Percentiles rank a stretch among this genome's conserved stretches.
phyloP scores from a whole-genome alignment of 208 protist species.

The Crithidia acanthocephali region DNA sequence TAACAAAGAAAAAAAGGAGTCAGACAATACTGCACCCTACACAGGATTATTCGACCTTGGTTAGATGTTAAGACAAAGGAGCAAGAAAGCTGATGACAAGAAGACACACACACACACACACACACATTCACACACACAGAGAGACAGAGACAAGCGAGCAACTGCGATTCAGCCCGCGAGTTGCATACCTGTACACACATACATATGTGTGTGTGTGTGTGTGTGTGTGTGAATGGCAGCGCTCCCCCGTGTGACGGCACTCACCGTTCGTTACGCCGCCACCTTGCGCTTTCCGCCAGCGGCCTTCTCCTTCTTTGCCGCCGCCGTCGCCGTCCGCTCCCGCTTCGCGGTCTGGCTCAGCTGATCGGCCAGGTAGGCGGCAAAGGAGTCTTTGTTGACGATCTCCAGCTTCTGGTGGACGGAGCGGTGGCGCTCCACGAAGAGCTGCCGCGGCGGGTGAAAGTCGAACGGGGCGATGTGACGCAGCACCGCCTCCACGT shows the following conservation, averaged over 20 bases:
- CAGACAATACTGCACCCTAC: too few species aligned
- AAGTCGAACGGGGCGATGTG: constrained; percentile 90
- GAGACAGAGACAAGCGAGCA: too few species aligned
- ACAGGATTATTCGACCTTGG: too few species aligned
- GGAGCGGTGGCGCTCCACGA: constrained; percentile 82
- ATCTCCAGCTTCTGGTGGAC: constrained; percentile 87
- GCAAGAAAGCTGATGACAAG: too few species aligned
- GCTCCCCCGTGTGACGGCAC: too few species aligned
- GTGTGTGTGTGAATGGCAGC: too few species aligned
- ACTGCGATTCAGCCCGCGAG: too few species aligned
- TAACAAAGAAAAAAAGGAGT: not conserved
- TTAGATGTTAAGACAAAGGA: too few species aligned
- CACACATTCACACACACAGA: too few species aligned
- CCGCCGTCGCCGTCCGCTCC: constrained; percentile 23
- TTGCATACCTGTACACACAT: too few species aligned
- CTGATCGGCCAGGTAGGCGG: constrained; percentile 77
- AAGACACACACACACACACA: too few species aligned
- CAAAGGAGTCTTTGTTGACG: constrained; percentile 87
- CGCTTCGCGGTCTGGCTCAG: constrained; percentile 60
- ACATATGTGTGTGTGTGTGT: too few species aligned
- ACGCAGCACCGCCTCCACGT: constrained; percentile 70
- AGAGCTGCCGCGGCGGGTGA: constrained; percentile 90
- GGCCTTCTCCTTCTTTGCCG: constrained; percentile 19
- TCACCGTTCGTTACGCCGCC: not conserved
- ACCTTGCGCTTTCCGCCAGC: constrained; percentile 17